Base-by-base conservation (phyloP, 306 rosid genomes). In the Urtica urens region DNA sequence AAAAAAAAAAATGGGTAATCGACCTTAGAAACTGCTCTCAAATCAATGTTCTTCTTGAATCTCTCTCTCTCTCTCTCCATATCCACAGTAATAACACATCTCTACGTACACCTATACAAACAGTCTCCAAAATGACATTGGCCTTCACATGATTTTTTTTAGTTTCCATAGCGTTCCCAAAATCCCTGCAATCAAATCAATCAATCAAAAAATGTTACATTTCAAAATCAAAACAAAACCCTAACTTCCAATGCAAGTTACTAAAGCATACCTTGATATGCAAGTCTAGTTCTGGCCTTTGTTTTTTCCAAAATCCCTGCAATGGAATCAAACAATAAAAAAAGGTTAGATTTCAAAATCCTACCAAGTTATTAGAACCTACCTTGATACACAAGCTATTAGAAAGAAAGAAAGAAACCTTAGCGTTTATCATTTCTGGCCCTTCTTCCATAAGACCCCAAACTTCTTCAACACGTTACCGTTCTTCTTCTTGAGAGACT, bases 371-470 rank as follows among this genome's bases (percentile, higher is more conserved):
- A 1, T 43, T 19, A 20, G 21, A 7, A 23, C 25, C 3, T 23
- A 23, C 10, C 13, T 45, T 21, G 12, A 10, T 16, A 4, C 13
- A 23, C 7, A 45, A 3, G 3, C 8, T 8, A 42, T 19, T 42
- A 3, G n/a, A 3, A 24, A 27, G 28, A 42, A 26, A 9, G 31
- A 23, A 47, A 39, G 38, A 1, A 48, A 24, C n/a, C n/a, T n/a
- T n/a, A n/a, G n/a, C n/a, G n/a, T n/a, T n/a, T n/a, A n/a, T n/a
- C 53, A 69, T 63, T 70, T 74, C 62, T 88, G 88, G 52, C 71
- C 80, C 58, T 80, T 88, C 83, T 75, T 88, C 96, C 96, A 88
- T 44, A 88, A 62, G 24, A 80, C 94, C 10, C 96, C 96, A 63
- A 88, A 71, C 79, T 84, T 88, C 88, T 81, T 88, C 81, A 83